Conservation (phyloP, 2,329 filamentous ascomycete species). For the Mycocentrospora acerina region DNA sequence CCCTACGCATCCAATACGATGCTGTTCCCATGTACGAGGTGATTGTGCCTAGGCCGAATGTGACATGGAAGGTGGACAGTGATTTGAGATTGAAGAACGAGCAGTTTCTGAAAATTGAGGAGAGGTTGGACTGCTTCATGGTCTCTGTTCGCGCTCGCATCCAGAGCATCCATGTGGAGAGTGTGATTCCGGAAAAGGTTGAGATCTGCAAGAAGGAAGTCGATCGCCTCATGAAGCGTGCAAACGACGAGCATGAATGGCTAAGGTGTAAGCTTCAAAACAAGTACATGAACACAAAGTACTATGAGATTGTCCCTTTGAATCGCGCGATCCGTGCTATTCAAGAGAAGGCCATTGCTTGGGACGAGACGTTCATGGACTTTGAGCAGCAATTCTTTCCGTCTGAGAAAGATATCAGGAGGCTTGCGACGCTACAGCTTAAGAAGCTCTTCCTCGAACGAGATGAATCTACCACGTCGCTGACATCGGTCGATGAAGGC, state of each 20-base stretch:
- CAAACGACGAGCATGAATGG: constrained; percentile 77
- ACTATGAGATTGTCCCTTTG: constrained; percentile 94
- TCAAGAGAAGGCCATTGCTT: constrained; percentile 88
- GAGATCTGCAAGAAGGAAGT: constrained; percentile 82
- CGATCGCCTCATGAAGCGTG: constrained; percentile 73
- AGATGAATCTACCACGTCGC: constrained; percentile 75
- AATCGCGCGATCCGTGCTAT: constrained; percentile 87
- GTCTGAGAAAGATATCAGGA: constrained; percentile 91
- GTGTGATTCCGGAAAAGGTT: constrained; percentile 81
- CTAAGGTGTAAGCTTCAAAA: constrained; percentile 79
- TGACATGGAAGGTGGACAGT: constrained; percentile 98
- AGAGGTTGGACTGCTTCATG: constrained; percentile 84
- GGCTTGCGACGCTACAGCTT: constrained; percentile 86
- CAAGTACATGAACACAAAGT: constrained; percentile 89
- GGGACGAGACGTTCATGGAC: constrained; percentile 86
- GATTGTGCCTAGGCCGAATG: constrained; percentile 81
- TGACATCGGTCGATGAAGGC: constrained; percentile 68
- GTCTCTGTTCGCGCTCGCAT: constrained; percentile 79
- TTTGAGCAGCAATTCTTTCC: constrained; percentile 94
- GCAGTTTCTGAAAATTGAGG: constrained; percentile 77
- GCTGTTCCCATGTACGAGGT: constrained; percentile 91
- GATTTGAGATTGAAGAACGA: constrained; percentile 93
- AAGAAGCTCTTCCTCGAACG: constrained; percentile 92
- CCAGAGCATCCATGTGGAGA: constrained; percentile 87
- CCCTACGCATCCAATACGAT: constrained; percentile 88